These are phyloP conservation scores for Talaromyces nanjingensis DNA, from an alignment of 495 filamentous ascomycete genomes.

Conservation along the genomic window DNA sequence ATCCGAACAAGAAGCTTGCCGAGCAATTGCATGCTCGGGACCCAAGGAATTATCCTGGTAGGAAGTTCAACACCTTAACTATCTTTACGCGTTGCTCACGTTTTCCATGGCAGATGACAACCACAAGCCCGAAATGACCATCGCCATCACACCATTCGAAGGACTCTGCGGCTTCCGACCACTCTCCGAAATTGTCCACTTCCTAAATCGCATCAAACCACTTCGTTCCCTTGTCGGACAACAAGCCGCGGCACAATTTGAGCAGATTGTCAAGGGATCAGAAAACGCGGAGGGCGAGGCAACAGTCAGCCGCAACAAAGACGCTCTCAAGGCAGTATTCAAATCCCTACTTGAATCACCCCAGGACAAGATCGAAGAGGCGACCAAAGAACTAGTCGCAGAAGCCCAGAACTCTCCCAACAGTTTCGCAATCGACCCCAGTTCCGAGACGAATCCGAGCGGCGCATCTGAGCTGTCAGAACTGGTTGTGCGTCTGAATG, in stretches of 20 bases:
- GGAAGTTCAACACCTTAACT: constrained; percentile 4
- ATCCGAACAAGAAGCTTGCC: constrained; percentile 96
- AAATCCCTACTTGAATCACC: constrained; percentile 71
- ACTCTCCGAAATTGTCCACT: constrained; percentile 76
- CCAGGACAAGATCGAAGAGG: constrained; percentile 54
- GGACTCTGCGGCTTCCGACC: constrained; percentile 94
- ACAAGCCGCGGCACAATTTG: constrained; percentile 56
- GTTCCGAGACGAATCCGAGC: constrained; percentile 27
- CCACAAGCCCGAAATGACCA: constrained; percentile 99
- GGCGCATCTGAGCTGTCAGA: constrained; percentile 58
- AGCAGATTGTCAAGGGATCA: constrained; percentile 56
- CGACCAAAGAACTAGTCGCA: constrained; percentile 59
- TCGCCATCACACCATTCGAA: constrained; percentile 92
- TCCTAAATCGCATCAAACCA: constrained; percentile 65
- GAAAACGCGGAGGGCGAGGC: constrained; percentile 53
- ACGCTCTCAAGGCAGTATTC: constrained; percentile 67
- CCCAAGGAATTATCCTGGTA: constrained; percentile 85
- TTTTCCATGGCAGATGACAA: constrained; percentile 66
- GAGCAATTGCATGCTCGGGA: constrained; percentile 81
- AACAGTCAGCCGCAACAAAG: constrained; percentile 64
- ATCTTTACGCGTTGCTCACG: not conserved
- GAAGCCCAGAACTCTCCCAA: constrained; percentile 52
- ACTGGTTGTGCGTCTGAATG: constrained; percentile 66
- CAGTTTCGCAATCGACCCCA: constrained; percentile 33
- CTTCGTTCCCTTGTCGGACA: constrained; percentile 74